These are phyloP conservation scores for Aspergillus puulaauensis DNA, from an alignment of 2,329 filamentous ascomycete species.

Conservation along the genomic window DNA sequence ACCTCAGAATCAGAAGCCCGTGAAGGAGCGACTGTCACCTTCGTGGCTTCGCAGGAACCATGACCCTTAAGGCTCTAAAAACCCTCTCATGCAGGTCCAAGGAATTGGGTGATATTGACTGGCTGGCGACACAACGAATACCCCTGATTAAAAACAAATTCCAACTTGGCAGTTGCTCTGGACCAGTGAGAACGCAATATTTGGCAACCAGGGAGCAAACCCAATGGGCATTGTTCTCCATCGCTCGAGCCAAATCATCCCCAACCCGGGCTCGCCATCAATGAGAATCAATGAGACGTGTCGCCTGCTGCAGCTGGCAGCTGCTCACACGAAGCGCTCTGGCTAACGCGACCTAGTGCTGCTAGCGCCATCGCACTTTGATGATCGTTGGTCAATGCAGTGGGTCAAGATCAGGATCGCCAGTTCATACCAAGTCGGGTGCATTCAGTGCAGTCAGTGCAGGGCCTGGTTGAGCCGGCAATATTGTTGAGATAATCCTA, in stretches of 20 bases:
- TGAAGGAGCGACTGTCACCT: background rate
- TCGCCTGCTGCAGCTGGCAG: slow-evolving; percentile 14
- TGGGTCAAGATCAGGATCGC: slow-evolving; percentile 1
- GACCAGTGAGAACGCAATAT: slow-evolving; percentile 10
- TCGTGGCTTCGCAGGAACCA: too few relatives aligned
- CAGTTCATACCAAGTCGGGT: background rate
- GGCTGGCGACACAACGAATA: slow-evolving; percentile 4
- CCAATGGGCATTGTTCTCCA: slow-evolving; percentile 12
- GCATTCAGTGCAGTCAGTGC: background rate
- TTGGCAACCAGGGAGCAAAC: background rate
- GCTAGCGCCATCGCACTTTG: slow-evolving; percentile 15
- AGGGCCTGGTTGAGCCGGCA: background rate
- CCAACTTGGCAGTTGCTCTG: slow-evolving; percentile 10
- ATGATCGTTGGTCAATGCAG: slow-evolving; percentile 11
- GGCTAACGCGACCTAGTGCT: slow-evolving; percentile 18
- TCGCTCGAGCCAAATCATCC: slow-evolving; percentile 9
- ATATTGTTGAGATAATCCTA: background rate
- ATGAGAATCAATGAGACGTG: slow-evolving; percentile 23
- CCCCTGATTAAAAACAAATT: slow-evolving; percentile 12
- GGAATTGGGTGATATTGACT: slow-evolving; percentile 1
- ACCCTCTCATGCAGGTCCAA: slow-evolving; percentile 9
- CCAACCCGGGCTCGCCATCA: slow-evolving; percentile 5
- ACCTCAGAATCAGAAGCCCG: background rate
- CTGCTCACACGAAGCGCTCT: slow-evolving; percentile 14
- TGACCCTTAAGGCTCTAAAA: background rate